phyloP scores from a whole-genome alignment of 441 rosid species.

The Daphne laureola region DNA sequence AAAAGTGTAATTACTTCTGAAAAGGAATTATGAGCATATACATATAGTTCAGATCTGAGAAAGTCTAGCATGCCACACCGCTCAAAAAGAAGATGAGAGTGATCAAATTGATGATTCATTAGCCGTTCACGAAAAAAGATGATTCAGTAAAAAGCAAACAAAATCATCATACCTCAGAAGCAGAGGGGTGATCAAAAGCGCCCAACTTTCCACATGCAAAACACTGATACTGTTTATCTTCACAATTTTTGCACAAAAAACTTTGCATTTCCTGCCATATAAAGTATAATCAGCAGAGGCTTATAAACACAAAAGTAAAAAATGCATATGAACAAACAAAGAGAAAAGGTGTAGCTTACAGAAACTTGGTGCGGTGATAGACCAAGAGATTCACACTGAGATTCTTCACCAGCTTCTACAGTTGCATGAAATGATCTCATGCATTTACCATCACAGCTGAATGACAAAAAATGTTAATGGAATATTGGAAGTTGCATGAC shows the following conservation, averaged over 20 bases:
- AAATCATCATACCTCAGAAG: slow-evolving; percentile 46
- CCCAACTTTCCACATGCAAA: slow-evolving; percentile 81
- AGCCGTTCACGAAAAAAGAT: no score
- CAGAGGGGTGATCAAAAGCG: slow-evolving; percentile 61
- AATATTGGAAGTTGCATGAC: slow-evolving; percentile 5
- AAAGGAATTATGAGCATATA: no score
- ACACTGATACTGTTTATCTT: slow-evolving; percentile 69
- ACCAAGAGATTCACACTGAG: slow-evolving; percentile 64
- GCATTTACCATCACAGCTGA: slow-evolving; percentile 92
- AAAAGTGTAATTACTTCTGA: no score
- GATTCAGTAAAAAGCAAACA: no score
- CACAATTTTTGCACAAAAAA: slow-evolving; percentile 71
- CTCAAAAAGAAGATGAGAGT: no score
- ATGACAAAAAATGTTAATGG: slow-evolving; percentile 19
- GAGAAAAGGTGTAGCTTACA: slow-evolving; percentile 36
- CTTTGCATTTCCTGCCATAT: slow-evolving; percentile 45
- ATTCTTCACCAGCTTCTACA: slow-evolving; percentile 46
- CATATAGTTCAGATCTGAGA: no score
- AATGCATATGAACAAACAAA: slow-evolving; percentile 7
- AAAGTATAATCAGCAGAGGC: slow-evolving; percentile 6
- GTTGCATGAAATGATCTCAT: slow-evolving; percentile 89
- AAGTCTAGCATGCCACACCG: no score
- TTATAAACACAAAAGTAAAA: not conserved
- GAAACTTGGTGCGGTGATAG: slow-evolving; percentile 47
- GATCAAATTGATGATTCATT: no score